A percentile compares a stretch with the other conserved stretches of the same genome.
Conservation (phyloP, 306 rosid species). For the Citrullus colocynthis region DNA sequence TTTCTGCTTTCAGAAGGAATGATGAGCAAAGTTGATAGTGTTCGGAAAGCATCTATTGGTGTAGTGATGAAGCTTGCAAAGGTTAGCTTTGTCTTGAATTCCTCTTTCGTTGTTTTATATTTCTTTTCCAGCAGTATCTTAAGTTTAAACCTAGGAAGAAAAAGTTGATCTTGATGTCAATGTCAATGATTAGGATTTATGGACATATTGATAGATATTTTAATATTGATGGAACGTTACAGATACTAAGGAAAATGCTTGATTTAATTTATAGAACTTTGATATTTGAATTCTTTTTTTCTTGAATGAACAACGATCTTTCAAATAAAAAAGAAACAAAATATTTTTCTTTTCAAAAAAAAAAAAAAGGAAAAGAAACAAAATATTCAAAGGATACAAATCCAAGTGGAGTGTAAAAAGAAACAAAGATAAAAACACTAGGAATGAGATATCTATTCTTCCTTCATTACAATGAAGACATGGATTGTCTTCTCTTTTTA, state of each 20-base stretch:
- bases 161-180: background rate
- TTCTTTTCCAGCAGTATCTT: background rate
- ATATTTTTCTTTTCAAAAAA: no score
- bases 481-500: background rate
- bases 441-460: background rate
- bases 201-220: background rate
- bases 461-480: background rate
- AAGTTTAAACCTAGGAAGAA: background rate
- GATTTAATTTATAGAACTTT: background rate
- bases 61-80: conserved; percentile 93
- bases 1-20: conserved; percentile 85
- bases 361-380: no score
- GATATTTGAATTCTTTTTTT: background rate
- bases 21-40: conserved; percentile 82
- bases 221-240: background rate
- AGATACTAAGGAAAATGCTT: background rate
- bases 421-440: background rate
- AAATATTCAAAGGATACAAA: no score
- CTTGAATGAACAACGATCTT: background rate
- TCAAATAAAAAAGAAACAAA: no score
- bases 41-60: conserved; percentile 75
- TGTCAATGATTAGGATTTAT: background rate
- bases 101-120: background rate
- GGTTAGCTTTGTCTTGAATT: conserved; percentile 31
- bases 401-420: no score